phyloP scores from a whole-genome alignment of 2,329 filamentous ascomycete genomes.

The Ophiostoma novo-ulmi region DNA sequence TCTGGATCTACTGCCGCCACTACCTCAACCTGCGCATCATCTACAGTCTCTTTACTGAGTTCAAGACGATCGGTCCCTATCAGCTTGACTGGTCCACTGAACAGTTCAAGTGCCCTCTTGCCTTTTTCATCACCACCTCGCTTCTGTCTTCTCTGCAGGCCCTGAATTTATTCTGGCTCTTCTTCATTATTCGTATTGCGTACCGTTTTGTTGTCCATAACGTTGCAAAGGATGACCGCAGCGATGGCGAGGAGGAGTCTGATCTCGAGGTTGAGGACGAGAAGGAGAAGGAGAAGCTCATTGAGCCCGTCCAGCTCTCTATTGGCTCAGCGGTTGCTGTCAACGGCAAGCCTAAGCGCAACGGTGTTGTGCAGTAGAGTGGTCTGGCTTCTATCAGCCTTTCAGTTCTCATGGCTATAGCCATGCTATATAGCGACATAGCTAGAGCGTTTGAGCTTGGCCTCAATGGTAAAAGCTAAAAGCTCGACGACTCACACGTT shows the following conservation, averaged over 20 bases:
- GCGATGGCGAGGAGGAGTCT: conserved; percentile 60
- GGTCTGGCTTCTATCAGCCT: background rate
- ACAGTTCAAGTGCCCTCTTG: conserved; percentile 71
- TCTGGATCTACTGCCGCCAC: conserved; percentile 89
- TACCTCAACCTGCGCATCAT: conserved; percentile 75
- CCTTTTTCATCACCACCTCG: conserved; percentile 60
- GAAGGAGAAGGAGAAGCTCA: conserved; percentile 1
- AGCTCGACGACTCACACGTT: background rate
- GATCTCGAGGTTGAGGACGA: conserved; percentile 57
- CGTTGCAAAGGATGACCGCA: conserved; percentile 64
- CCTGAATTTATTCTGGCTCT: conserved; percentile 78
- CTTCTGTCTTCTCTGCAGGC: conserved; percentile 65
- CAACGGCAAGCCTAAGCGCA: conserved; percentile 29
- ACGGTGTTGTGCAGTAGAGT: conserved; percentile 15
- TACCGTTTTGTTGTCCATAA: conserved; percentile 62
- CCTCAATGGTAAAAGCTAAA: background rate
- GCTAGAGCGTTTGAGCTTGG: background rate
- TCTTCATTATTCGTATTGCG: conserved; percentile 68
- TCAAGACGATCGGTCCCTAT: conserved; percentile 67
- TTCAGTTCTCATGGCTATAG: background rate
- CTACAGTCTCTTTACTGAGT: conserved; percentile 68
- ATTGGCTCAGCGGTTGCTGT: conserved; percentile 9
- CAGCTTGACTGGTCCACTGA: conserved; percentile 69
- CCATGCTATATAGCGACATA: background rate
- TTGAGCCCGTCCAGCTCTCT: background rate